Evolutionary conservation across 1,139 yeast genomes (phyloP), one percentile per base, ranked within the genome.

Genomic region (Candida sp.): DNA sequence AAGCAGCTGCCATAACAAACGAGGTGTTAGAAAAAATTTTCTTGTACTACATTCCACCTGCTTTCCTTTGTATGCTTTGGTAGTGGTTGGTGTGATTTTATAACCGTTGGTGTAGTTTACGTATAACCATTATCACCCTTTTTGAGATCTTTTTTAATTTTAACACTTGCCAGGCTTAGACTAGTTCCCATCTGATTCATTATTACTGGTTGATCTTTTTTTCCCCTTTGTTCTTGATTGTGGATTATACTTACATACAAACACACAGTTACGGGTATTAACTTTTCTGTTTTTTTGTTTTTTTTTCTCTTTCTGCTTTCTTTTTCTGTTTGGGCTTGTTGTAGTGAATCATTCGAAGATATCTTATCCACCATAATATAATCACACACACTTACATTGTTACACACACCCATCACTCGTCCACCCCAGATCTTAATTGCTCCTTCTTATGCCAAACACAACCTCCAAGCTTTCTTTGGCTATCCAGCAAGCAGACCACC

Each of bases 401-500:
- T 9, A 7, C 7, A 30, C 32, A 7, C 7, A 30, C 7, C 32
- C 32, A 30, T 30, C 7, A 30, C 32, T 33, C 35, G 12, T 7
- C 11, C 5, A 5, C 26, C 3, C 22, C 31, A 34, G 26, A 34
- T 34, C 38, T 34, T n/a, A 34, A 4, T 12, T 34, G 30, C 9
- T 12, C 7, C n/a, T 30, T 42, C 45, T 32, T 46, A 53, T 53
- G 56, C 54, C 78, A 39, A 69, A 72, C 46, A 59, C 68, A 40
- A 75, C 70, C 57, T 77, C 81, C 28, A 77, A 77, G 58, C 66
- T 77, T 49, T 76, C 81, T 44, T 64, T 77, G 52, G 81, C 81
- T 49, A 76, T 77, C 47, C 75, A 77, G 58, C 72, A 75, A 57
- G 81, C 44, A 49, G 28, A 40, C 34, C 43, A 40, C 4, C 34